A percentile compares a stretch with the other conserved stretches of the same genome.
These are phyloP conservation scores for Cornus florida DNA, from an alignment of 148 eudicot species.

Conservation along the genomic window DNA sequence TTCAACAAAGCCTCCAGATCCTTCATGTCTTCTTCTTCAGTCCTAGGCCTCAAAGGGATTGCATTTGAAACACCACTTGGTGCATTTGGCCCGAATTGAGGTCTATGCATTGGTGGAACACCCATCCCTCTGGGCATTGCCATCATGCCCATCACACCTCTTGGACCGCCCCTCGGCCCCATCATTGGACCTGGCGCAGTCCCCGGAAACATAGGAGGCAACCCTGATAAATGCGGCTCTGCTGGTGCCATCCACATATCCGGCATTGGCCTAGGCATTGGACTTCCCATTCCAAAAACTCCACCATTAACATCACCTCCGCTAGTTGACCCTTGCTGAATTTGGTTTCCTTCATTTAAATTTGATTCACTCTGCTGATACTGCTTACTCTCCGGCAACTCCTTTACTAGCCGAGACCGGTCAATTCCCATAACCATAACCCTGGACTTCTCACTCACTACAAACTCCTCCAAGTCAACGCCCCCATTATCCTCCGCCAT, in stretches of 20 bases:
- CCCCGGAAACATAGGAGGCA: conserved; percentile 51
- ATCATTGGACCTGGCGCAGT: conserved; percentile 30
- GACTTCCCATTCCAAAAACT: conserved; percentile 40
- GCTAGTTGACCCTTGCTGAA: conserved; percentile 13
- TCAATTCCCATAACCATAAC: conserved; percentile 78
- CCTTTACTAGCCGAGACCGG: conserved; percentile 54
- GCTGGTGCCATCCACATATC: conserved; percentile 65
- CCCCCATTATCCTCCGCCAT: conserved; percentile 74
- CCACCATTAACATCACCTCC: conserved; percentile 26
- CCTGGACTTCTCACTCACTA: conserved; percentile 72
- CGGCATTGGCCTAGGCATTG: conserved; percentile 36
- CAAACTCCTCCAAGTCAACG: conserved; percentile 73
- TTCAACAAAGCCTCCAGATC: conserved; percentile 80
- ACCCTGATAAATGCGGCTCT: conserved; percentile 37
- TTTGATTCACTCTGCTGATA: conserved; percentile 20
- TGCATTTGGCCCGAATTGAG: conserved; percentile 40
- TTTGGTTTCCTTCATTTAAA: conserved; percentile 23
- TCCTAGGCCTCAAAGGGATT: conserved; percentile 39
- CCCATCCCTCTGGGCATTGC: conserved; percentile 64
- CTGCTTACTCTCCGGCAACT: conserved; percentile 62
- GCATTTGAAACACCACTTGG: conserved; percentile 35
- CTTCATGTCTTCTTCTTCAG: conserved; percentile 83
- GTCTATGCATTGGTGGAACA: conserved; percentile 64
- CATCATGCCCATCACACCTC: conserved; percentile 61
- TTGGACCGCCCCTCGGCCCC: conserved; percentile 33